Conservation (phyloP, 495 filamentous ascomycete species). For the Podospora tetraspora region DNA sequence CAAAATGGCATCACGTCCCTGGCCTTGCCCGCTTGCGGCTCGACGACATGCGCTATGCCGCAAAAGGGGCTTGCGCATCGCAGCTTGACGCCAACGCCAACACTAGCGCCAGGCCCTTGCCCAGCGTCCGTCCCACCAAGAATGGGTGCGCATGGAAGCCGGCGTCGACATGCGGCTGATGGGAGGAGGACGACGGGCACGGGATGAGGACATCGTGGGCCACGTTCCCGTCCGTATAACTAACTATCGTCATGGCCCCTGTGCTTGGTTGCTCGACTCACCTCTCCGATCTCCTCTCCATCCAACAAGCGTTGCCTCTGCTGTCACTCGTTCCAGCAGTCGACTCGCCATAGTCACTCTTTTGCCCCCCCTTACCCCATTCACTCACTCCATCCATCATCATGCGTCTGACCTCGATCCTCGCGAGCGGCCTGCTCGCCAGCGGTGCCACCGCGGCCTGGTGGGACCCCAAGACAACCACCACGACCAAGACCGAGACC, state of each 20-base stretch:
- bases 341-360: not conserved
- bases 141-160: not conserved
- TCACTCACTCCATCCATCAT: not conserved
- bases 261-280: not conserved
- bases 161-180: not conserved
- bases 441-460: not conserved
- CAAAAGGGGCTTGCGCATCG: not conserved
- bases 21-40: not conserved
- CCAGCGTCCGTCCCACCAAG: too few species aligned
- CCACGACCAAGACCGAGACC: not conserved
- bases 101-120: not conserved
- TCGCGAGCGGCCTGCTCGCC: not conserved
- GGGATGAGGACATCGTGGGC: not conserved
- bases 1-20: not conserved
- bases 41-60: not conserved
- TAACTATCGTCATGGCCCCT: not conserved
- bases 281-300: not conserved
- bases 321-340: not conserved
- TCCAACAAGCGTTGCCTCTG: not conserved
- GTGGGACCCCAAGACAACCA: not conserved
- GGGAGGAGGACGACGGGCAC: not conserved
- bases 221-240: not conserved
- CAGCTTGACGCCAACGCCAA: not conserved
- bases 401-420: not conserved
- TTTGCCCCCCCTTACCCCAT: not conserved